Evolutionary conservation across 2,329 filamentous ascomycete genomes (phyloP), one percentile per base, ranked within the genome.

Genomic region (Paramyrothecium roridum): DNA sequence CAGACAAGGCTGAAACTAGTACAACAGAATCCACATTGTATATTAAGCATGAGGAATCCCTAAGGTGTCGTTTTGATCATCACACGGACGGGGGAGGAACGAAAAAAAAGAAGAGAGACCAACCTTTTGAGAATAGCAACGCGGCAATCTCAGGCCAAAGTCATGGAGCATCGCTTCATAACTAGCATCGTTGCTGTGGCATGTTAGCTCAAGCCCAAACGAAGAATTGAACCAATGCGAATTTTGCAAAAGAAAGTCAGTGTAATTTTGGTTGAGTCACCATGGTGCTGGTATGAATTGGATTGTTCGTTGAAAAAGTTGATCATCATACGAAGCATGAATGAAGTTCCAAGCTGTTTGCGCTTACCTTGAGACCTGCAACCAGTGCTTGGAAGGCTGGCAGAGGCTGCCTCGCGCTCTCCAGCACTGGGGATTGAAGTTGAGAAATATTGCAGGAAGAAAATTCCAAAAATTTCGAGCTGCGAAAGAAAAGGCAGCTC

Each of bases 41-140:
- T 84, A 76, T 86, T 86, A 81, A 80, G 83, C 73, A 84, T 81
- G 83, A 86, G 83, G 82, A 86, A 86, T 86, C 81, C 82, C 81
- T 83, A 65, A 80, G 79, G 79, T 81, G 79, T 83, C 73, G 76
- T 73, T 77, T 78, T 77, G 76, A 77, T 85, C 83, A 86, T 86
- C 83, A 85, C 73, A 66, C 70, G 73, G 70, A 70, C 68, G 53
- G 60, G 66, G 59, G 54, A 48, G 33, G 33, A 43, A 47, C 47
- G 51, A 52, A 12, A 43, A 47, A 52, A 47, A 55, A 49, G 52
- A 40, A 48, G 52, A 50, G 54, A 57, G 13, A 75, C 76, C 48
- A 74, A 82, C 80, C 79, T 82, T 82, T 81, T 74, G 53, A 57
- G 57, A 59, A 21, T 52, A 26, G 13, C 20, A 8, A 10, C 23